A percentile compares a stretch with the other conserved stretches of the same genome.
These are phyloP conservation scores for Rostrohypoxylon terebratum DNA, from an alignment of 495 filamentous ascomycete genomes.

Conservation along the genomic window DNA sequence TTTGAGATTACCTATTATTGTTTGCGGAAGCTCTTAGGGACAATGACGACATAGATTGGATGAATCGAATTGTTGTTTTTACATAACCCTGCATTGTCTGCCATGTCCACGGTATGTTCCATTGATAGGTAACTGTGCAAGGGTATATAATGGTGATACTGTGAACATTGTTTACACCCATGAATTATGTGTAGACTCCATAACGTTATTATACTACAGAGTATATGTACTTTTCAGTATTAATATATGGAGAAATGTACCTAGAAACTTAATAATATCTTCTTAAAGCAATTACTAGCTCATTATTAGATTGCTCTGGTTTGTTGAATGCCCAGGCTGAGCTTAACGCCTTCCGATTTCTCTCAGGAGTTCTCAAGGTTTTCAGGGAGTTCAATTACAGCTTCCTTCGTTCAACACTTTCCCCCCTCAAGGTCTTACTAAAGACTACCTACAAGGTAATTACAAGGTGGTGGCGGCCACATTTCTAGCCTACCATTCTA, in stretches of 20 bases:
- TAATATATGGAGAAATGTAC: background rate
- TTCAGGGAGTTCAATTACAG: constrained; percentile 23
- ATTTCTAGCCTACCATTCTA: constrained; percentile 24
- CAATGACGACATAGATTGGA: constrained; percentile 41
- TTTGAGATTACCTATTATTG: constrained; percentile 6
- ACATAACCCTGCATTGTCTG: background rate
- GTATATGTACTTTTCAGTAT: background rate
- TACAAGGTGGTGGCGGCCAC: constrained; percentile 31
- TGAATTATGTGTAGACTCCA: no score
- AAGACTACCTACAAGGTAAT: constrained; percentile 27
- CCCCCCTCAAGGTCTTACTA: constrained; percentile 30
- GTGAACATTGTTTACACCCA: background rate
- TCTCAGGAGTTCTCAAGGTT: constrained; percentile 16
- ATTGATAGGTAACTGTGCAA: background rate
- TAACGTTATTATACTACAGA: background rate
- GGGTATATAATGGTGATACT: background rate
- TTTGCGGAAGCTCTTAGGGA: constrained; percentile 18
- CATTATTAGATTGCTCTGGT: constrained; percentile 32
- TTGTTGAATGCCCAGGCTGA: constrained; percentile 25
- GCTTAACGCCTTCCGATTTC: constrained; percentile 8
- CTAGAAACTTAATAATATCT: background rate
- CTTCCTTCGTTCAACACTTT: constrained; percentile 26
- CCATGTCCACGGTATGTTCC: background rate
- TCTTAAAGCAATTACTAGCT: constrained; percentile 1
- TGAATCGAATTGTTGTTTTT: background rate